These are phyloP conservation scores for Hygrophoropsis aurantiaca DNA, from an alignment of 768 basidiomycete species.

Conservation along the genomic window DNA sequence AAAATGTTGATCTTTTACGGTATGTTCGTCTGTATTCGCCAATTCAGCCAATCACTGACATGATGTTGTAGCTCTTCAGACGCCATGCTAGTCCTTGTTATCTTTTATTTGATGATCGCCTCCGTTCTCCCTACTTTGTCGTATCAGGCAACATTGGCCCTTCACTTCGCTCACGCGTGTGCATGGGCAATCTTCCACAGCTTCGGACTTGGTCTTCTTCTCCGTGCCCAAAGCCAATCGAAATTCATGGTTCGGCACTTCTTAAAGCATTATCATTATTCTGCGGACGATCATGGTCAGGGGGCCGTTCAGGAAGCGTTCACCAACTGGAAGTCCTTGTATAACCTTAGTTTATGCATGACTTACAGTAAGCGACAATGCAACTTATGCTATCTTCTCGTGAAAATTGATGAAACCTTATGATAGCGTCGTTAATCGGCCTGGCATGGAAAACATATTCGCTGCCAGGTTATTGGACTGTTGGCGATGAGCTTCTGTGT, in stretches of 20 bases:
- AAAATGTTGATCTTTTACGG: conserved; percentile 86
- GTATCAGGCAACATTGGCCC: conserved; percentile 43
- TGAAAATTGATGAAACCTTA: not conserved
- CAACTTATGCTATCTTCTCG: not conserved
- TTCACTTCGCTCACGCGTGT: conserved; percentile 83
- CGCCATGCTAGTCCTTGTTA: conserved; percentile 72
- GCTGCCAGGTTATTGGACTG: conserved; percentile 80
- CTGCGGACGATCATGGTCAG: conserved; percentile 61
- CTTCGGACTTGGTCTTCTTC: conserved; percentile 79
- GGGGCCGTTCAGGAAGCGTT: conserved; percentile 93
- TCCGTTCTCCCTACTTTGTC: conserved; percentile 62
- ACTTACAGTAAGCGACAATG: conserved; percentile 70
- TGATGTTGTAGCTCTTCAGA: conserved; percentile 70
- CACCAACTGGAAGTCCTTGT: conserved; percentile 90
- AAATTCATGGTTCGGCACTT: conserved; percentile 95
- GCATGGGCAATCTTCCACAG: conserved; percentile 87
- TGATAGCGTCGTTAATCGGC: conserved; percentile 76
- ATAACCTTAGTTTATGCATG: conserved; percentile 93
- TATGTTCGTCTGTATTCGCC: conserved; percentile 35
- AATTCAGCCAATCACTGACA: conserved; percentile 13
- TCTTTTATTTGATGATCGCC: conserved; percentile 63
- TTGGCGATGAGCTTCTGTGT: conserved; percentile 81
- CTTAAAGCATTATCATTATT: conserved; percentile 92
- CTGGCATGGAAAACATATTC: conserved; percentile 91
- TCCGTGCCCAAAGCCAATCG: conserved; percentile 79